phyloP scores from a whole-genome alignment of 495 filamentous ascomycete species.

The Xanthoparmelia taractica region DNA sequence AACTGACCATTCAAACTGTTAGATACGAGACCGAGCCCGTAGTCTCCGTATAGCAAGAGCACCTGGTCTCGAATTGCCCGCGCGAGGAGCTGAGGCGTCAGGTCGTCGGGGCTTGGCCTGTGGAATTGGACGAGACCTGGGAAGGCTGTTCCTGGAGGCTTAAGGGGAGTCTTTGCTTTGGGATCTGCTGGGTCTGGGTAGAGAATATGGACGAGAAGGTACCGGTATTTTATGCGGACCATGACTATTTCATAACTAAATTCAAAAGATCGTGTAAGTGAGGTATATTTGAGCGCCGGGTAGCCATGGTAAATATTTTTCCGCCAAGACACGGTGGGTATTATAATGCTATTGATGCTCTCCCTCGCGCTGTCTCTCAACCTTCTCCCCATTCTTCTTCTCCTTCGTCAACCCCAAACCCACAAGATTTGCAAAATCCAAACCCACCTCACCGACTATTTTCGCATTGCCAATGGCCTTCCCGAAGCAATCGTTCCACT shows the following conservation, averaged over 20 bases:
- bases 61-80: conserved; percentile 63
- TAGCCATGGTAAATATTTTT: background rate
- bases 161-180: conserved; percentile 18
- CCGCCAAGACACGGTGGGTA: background rate
- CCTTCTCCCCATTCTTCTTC: background rate
- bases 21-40: conserved; percentile 60
- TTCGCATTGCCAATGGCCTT: conserved; percentile 71
- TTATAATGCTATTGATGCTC: background rate
- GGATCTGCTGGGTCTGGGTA: conserved; percentile 57
- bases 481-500: conserved; percentile 78
- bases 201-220: conserved; percentile 84
- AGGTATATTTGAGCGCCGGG: background rate
- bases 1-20: conserved; percentile 57
- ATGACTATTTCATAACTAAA: conserved; percentile 40
- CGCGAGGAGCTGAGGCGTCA: conserved; percentile 56
- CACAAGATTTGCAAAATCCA: conserved; percentile 79
- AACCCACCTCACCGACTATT: conserved; percentile 73
- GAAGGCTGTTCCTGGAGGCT: conserved; percentile 13
- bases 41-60: conserved; percentile 77
- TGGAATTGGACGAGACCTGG: conserved; percentile 53
- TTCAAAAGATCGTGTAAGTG: background rate
- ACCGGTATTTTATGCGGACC: conserved; percentile 94
- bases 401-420: conserved; percentile 25
- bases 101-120: conserved; percentile 59
- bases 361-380: background rate